Percentiles rank a stretch among this genome's conserved stretches.
phyloP scores from a whole-genome alignment of 1,284 basidiomycete species.

The Neolentinus lepideus region DNA sequence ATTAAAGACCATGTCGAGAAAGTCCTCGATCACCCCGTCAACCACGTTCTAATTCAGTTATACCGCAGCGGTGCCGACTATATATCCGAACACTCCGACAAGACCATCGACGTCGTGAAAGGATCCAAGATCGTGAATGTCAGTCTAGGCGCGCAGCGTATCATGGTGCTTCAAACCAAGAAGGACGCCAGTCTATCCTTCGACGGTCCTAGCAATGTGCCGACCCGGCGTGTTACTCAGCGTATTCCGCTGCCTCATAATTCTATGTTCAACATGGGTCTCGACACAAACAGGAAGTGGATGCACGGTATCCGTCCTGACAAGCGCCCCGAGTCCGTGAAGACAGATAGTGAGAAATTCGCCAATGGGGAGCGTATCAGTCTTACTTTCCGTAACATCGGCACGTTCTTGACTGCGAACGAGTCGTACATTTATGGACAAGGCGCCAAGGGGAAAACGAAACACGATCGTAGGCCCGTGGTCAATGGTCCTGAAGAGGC shows the following conservation, averaged over 20 bases:
- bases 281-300: slow-evolving; percentile 62
- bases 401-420: slow-evolving; percentile 55
- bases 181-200: slow-evolving; percentile 29
- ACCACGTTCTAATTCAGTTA: slow-evolving; percentile 72
- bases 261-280: slow-evolving; percentile 71
- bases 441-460: slow-evolving; percentile 55
- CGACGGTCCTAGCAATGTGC: slow-evolving; percentile 13
- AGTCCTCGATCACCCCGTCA: slow-evolving; percentile 51
- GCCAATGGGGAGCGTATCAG: slow-evolving; percentile 63
- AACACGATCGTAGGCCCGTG: slow-evolving; percentile 39
- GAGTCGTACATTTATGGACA: slow-evolving; percentile 55
- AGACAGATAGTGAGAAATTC: slow-evolving; percentile 44
- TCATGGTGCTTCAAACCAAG: slow-evolving; percentile 64
- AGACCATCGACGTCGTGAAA: slow-evolving; percentile 68
- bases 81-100: slow-evolving; percentile 78
- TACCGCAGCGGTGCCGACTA: slow-evolving; percentile 71
- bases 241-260: slow-evolving; percentile 68
- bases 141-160: slow-evolving; percentile 64
- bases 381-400: slow-evolving; percentile 69
- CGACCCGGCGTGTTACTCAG: slow-evolving; percentile 34
- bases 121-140: slow-evolving; percentile 71
- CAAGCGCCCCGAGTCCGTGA: slow-evolving; percentile 47
- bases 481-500: slow-evolving; percentile 43
- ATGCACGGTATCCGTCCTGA: slow-evolving; percentile 66
- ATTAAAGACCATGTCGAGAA: slow-evolving; percentile 57